phyloP scores from a whole-genome alignment of 257 asterid species.

The Nicotiana knightiana region DNA sequence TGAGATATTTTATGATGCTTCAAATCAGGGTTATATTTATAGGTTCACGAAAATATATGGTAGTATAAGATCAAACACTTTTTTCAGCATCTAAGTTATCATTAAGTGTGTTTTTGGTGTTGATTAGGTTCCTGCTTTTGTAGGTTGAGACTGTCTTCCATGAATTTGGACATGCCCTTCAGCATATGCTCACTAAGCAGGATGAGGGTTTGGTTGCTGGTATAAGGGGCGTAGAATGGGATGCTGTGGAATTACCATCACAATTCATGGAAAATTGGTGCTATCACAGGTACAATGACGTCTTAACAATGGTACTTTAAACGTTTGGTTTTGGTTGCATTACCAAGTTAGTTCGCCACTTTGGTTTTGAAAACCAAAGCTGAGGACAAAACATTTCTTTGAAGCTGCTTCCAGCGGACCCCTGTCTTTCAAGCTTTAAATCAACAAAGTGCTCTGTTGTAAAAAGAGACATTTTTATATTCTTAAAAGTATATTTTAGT shows the following conservation, averaged over 20 bases:
- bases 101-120: background rate
- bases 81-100: background rate
- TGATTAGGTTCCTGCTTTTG: conserved; percentile 10
- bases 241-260: conserved; percentile 96
- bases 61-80: background rate
- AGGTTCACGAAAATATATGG: background rate
- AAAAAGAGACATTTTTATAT: background rate
- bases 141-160: conserved; percentile 99
- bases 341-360: background rate
- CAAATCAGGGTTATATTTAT: background rate
- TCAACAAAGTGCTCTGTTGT: background rate
- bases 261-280: conserved; percentile 99
- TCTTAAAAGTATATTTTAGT: background rate
- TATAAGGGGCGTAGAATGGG: conserved; percentile 91
- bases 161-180: conserved; percentile 98
- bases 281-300: conserved; percentile 66
- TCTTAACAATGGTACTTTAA: background rate
- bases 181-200: conserved; percentile 95
- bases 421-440: background rate
- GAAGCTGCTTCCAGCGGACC: background rate
- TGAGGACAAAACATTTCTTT: background rate
- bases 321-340: background rate
- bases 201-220: conserved; percentile 99
- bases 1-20: background rate
- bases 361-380: background rate